phyloP scores from a whole-genome alignment of 345 rosid species.

The Mangifera indica region DNA sequence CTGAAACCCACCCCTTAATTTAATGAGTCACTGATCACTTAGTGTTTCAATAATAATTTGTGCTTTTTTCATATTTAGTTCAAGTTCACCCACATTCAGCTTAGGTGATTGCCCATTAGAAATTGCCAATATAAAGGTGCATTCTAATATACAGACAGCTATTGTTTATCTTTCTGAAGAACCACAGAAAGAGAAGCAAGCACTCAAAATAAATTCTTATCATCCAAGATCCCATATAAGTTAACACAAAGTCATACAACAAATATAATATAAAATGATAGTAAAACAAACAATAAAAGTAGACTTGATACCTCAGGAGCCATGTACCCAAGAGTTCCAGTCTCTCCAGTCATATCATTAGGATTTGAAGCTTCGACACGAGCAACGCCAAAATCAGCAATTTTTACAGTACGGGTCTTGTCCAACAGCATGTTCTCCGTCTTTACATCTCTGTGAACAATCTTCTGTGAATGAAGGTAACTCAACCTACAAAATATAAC shows the following conservation, averaged over 20 bases:
- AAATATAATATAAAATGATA: neutral
- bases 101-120: neutral
- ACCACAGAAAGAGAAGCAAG: neutral
- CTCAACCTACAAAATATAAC: slow-evolving; percentile 61
- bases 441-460: slow-evolving; percentile 98
- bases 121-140: too few species aligned
- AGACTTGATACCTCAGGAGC: slow-evolving; percentile 87
- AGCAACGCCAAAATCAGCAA: slow-evolving; percentile 98
- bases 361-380: slow-evolving; percentile 99
- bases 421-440: slow-evolving; percentile 98
- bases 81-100: neutral
- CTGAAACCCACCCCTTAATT: slow-evolving; percentile 40
- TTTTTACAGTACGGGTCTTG: slow-evolving; percentile 77
- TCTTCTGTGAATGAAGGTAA: slow-evolving; percentile 94
- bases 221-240: neutral
- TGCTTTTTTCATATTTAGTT: neutral
- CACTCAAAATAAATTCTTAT: neutral
- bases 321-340: slow-evolving; percentile 99
- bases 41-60: neutral
- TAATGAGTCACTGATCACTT: slow-evolving; percentile 18
- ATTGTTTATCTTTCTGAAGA: neutral
- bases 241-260: neutral
- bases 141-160: neutral
- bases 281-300: slow-evolving; percentile 1
- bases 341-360: slow-evolving; percentile 99